Base-by-base conservation (phyloP, 2,329 filamentous ascomycete genomes). In the Colletotrichum cordylinicola region DNA sequence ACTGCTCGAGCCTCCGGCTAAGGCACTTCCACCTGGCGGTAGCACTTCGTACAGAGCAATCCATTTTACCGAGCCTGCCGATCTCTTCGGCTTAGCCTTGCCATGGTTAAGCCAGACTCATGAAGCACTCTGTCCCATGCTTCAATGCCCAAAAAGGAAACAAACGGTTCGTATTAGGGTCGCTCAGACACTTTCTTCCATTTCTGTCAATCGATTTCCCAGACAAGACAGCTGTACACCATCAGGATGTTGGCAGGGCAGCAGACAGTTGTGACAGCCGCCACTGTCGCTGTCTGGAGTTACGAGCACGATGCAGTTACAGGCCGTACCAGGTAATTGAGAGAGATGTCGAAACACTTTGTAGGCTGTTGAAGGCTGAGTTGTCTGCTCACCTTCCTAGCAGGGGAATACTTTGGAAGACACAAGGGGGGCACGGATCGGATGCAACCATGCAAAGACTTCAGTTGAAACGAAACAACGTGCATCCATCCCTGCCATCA, bases 401-500 rank as follows among this genome's bases (percentile, higher is more conserved):
- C 56, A 52, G n/a, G 56, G 62, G n/a, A 72, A 67, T 67, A 68
- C 27, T 58, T 7, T 35, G 70, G 24, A 58, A 60, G 29, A 31
- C n/a, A 48, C 39, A 33, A 61, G 39, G 55, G 37, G 60, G n/a
- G 73, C 70, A 75, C 64, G 64, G 64, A 58, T 73, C 56, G 31
- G 39, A 67, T 64, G 72, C 64, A 29, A 58, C 43, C 64, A 73
- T 48, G 73, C 70, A 43, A 48, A 58, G 29, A 68, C 70, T 64
- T 73, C 43, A 65, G 73, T 55, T 43, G 73, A 75, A 75, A 75
- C 73, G 70, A 65, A 75, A 73, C 62, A 65, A 29, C 33, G 56
- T 43, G 27, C 55, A 24, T 24, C 35, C 16, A 73, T 52, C 70
- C 70, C 37, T 31, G 29, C n/a, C 29, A 37, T 27, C 24, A 29